Conservation (phyloP, 495 filamentous ascomycete species). For the Daldinia loculata region DNA sequence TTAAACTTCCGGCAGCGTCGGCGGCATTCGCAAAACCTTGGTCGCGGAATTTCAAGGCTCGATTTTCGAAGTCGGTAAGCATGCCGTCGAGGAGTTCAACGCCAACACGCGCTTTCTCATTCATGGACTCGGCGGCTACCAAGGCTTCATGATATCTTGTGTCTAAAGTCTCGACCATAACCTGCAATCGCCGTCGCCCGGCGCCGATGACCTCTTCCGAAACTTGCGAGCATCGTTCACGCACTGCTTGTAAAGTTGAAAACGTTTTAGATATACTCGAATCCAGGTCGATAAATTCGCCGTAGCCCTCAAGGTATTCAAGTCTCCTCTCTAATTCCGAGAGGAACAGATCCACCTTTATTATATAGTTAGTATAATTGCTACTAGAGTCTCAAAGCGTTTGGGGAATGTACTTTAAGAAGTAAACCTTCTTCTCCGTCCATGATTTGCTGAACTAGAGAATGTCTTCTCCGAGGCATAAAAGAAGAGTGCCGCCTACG, state of each 20-base stretch:
- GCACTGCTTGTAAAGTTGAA: constrained; percentile 83
- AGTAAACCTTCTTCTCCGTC: constrained; percentile 71
- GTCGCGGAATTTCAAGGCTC: constrained; percentile 71
- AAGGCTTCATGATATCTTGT: constrained; percentile 88
- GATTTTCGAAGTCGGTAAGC: constrained; percentile 81
- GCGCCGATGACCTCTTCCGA: constrained; percentile 90
- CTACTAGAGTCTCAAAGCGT: background rate
- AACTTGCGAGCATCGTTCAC: constrained; percentile 86
- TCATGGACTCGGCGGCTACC: constrained; percentile 82
- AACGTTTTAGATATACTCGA: constrained; percentile 82
- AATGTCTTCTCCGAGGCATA: constrained; percentile 63
- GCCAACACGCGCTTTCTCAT: constrained; percentile 88
- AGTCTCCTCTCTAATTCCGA: constrained; percentile 85
- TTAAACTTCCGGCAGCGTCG: constrained; percentile 63
- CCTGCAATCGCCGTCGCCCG: constrained; percentile 80
- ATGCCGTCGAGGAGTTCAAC: constrained; percentile 86
- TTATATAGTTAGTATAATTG: constrained; percentile 25
- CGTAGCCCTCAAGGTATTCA: constrained; percentile 88
- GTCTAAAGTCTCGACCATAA: constrained; percentile 95
- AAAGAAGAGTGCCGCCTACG: constrained; percentile 72
- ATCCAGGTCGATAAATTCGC: constrained; percentile 78
- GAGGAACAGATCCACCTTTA: constrained; percentile 87
- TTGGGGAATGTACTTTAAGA: constrained; percentile 59
- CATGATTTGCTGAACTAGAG: constrained; percentile 70
- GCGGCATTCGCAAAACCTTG: constrained; percentile 69